These are phyloP conservation scores for Venturia asperata DNA, from an alignment of 2,329 filamentous ascomycete species.

Conservation along the genomic window DNA sequence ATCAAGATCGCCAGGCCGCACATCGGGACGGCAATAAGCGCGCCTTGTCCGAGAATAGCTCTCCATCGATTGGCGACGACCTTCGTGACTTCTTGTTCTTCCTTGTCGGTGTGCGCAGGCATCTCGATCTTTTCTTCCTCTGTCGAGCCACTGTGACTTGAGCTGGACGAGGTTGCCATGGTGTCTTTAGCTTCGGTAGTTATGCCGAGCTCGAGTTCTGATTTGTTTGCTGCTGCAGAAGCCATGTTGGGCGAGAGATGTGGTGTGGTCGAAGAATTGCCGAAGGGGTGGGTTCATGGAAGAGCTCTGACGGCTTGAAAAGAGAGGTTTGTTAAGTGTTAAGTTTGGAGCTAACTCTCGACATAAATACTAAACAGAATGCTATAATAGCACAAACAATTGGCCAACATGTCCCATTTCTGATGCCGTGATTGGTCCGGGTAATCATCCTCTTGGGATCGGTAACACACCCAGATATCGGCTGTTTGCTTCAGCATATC, in stretches of 20 bases:
- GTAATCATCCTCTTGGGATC: neutral
- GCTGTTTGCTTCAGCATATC: neutral
- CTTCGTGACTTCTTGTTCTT: neutral
- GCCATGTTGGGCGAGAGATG: neutral
- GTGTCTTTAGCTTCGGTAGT: neutral
- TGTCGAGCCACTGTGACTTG: neutral
- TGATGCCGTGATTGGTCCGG: neutral
- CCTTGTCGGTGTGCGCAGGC: neutral
- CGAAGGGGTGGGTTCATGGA: neutral
- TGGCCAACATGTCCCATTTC: neutral
- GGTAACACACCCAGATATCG: neutral
- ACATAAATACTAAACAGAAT: neutral
- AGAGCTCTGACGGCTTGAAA: neutral
- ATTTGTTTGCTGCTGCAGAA: neutral
- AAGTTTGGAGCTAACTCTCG: neutral
- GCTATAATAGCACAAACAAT: neutral
- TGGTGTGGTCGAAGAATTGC: neutral
- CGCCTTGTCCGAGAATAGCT: neutral
- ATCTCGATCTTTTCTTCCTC: neutral
- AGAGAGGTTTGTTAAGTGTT: neutral
- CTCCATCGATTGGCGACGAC: neutral
- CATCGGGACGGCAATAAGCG: slow-evolving; percentile 4
- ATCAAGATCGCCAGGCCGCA: neutral
- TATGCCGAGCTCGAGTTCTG: neutral
- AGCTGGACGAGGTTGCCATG: neutral